Evolutionary conservation across 768 basidiomycete genomes (phyloP).

Genomic region (Tulasnella sp.): DNA sequence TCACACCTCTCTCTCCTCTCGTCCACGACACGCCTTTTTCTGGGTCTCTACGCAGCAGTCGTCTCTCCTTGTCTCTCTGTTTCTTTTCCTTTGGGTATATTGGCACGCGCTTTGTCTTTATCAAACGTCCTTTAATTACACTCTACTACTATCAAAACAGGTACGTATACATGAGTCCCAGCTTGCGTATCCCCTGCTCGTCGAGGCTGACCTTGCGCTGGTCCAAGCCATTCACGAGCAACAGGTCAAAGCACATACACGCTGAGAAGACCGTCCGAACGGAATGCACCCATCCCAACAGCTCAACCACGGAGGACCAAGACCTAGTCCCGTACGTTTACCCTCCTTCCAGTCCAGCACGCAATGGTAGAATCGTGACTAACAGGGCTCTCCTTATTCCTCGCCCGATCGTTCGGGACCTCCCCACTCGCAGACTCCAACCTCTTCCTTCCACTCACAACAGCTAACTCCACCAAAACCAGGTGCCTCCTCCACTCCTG

Average conservation of each 20-base stretch:
- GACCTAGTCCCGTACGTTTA: not conserved
- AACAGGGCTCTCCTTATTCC: not conserved
- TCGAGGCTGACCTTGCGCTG: not conserved
- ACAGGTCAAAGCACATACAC: not conserved
- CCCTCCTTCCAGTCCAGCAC: not conserved
- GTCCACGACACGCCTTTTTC: not conserved
- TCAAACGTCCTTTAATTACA: not conserved
- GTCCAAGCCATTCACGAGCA: not conserved
- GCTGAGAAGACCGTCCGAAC: not conserved
- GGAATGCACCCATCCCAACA: not conserved
- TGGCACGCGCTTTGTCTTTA: too few species aligned
- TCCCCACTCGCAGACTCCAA: not conserved
- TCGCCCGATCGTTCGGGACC: not conserved
- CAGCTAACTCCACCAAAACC: not conserved
- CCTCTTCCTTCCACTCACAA: not conserved
- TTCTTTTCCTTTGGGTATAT: not conserved
- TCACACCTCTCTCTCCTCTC: constrained; percentile 2
- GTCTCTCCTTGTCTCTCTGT: not conserved
- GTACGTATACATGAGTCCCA: not conserved
- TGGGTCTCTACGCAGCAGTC: not conserved
- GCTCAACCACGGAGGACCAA: not conserved
- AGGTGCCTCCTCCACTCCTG: not conserved
- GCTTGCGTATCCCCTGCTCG: too few species aligned
- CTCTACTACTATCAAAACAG: not conserved
- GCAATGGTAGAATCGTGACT: not conserved